Evolutionary conservation across 2,329 filamentous ascomycete species (phyloP).

Genomic region (Thermothelomyces thermophilus): DNA sequence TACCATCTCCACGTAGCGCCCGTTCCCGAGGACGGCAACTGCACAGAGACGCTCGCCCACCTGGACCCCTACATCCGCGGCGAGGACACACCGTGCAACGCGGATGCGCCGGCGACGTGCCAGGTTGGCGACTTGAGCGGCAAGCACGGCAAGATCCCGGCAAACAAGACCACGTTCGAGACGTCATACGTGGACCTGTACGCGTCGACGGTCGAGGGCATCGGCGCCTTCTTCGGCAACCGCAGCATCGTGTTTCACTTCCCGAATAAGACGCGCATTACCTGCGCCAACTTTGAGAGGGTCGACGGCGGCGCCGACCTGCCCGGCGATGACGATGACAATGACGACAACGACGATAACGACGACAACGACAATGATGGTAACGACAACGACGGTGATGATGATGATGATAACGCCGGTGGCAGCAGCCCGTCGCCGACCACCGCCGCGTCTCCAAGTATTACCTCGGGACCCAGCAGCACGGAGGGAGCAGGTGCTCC

Average conservation of each 20-base stretch:
- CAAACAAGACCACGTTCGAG: conserved; percentile 39
- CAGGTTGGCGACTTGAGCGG: conserved; percentile 71
- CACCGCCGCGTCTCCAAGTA: neutral
- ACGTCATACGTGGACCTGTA: conserved; percentile 50
- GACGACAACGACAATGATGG: neutral
- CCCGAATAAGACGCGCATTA: conserved; percentile 56
- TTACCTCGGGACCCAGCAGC: no score
- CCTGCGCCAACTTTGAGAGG: conserved; percentile 55
- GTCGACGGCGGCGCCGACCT: conserved; percentile 16
- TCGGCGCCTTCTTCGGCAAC: conserved; percentile 57
- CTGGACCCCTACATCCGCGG: conserved; percentile 64
- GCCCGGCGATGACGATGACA: neutral
- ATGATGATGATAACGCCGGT: neutral
- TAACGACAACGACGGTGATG: neutral
- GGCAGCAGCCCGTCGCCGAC: neutral
- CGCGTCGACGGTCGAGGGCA: conserved; percentile 45
- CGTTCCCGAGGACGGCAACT: conserved; percentile 63
- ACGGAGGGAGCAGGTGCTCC: no score
- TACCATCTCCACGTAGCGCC: conserved; percentile 67
- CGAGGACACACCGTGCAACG: conserved; percentile 55
- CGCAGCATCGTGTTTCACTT: conserved; percentile 59
- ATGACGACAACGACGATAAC: neutral
- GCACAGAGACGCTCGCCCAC: conserved; percentile 59
- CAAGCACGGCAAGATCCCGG: conserved; percentile 58
- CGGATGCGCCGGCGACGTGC: conserved; percentile 53